phyloP scores from a whole-genome alignment of 2,329 filamentous ascomycete species.

The Arthrobotrys pseudoclavata region DNA sequence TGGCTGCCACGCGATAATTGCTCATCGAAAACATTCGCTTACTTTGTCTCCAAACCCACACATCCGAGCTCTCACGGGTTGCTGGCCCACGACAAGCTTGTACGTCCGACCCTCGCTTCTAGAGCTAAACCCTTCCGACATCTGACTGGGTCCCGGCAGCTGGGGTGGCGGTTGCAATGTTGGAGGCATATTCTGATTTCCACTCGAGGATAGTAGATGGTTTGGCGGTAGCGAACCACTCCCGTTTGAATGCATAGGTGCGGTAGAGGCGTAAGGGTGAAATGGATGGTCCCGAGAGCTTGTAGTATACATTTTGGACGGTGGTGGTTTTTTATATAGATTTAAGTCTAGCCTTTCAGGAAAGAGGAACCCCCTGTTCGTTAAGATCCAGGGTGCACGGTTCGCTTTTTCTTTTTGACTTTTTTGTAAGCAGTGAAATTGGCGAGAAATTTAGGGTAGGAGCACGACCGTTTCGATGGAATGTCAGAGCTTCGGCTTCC shows the following conservation, averaged over 20 bases:
- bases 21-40: conserved; percentile 62
- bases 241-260: conserved; percentile 58
- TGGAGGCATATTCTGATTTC: conserved; percentile 44
- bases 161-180: conserved; percentile 53
- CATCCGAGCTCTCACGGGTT: conserved; percentile 94
- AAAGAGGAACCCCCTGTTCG: conserved; percentile 59
- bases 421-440: conserved; percentile 55
- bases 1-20: conserved; percentile 28
- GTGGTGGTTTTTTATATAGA: conserved; percentile 57
- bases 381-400: conserved; percentile 58
- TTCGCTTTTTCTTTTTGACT: conserved; percentile 49
- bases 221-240: conserved; percentile 53
- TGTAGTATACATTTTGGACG: conserved; percentile 58
- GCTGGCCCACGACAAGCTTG: conserved; percentile 85
- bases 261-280: conserved; percentile 56
- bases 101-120: conserved; percentile 68
- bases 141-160: conserved; percentile 59
- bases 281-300: conserved; percentile 59
- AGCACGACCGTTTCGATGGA: conserved; percentile 55
- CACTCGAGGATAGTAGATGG: conserved; percentile 48
- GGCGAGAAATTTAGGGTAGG: conserved; percentile 57
- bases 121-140: conserved; percentile 57
- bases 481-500: conserved; percentile 59
- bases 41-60: conserved; percentile 99
- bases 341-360: conserved; percentile 57